A percentile compares a stretch with the other conserved stretches of the same genome.
phyloP scores from a whole-genome alignment of 176 grass and related monocot species.

The Carex parvula region DNA sequence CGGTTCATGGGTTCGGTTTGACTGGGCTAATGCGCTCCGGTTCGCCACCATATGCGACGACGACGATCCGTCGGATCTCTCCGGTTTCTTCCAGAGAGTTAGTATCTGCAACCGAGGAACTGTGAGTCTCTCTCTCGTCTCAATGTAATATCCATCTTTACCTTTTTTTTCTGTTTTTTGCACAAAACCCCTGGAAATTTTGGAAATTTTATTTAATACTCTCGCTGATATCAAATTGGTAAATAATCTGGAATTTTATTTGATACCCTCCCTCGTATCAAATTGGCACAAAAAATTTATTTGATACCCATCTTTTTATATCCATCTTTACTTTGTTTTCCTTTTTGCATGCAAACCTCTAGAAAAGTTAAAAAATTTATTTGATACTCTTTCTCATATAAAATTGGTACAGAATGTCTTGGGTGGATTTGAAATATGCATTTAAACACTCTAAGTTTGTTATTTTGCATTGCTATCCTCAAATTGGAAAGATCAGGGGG shows the following conservation, averaged over 20 bases:
- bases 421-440: background rate
- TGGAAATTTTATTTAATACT: background rate
- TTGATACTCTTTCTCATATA: too few relatives aligned
- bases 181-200: background rate
- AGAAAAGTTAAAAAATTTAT: too few relatives aligned
- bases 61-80: slow-evolving; percentile 50
- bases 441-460: background rate
- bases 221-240: background rate
- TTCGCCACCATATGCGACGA: slow-evolving; percentile 19
- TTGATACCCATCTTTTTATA: too few relatives aligned
- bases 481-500: background rate
- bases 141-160: background rate
- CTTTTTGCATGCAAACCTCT: too few relatives aligned
- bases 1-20: slow-evolving; percentile 30
- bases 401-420: too few relatives aligned
- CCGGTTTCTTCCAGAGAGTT: slow-evolving; percentile 59
- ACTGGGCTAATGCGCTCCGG: slow-evolving; percentile 60
- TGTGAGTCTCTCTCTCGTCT: slow-evolving; percentile 18
- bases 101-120: slow-evolving; percentile 60
- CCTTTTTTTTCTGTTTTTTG: background rate
- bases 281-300: background rate
- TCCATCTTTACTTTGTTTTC: too few relatives aligned
- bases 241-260: background rate
- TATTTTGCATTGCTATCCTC: background rate
- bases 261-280: too few relatives aligned